These are phyloP conservation scores for Remersonia thermophila DNA, from an alignment of 2,329 filamentous ascomycete genomes.

Conservation along the genomic window DNA sequence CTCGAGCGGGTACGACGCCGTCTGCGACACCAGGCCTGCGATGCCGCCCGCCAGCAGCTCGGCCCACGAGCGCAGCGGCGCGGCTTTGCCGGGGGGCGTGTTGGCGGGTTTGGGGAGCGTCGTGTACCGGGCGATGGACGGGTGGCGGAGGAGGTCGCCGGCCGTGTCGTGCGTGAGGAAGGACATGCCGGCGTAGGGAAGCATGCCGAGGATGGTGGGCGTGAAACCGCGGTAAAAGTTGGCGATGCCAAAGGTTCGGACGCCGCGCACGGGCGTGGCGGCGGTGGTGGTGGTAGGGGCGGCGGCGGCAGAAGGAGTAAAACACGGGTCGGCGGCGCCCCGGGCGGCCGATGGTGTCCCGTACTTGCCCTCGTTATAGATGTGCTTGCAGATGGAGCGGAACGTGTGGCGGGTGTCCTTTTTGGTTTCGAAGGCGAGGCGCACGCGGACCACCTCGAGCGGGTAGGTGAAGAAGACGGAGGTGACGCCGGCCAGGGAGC, in stretches of 20 bases:
- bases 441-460: slow-evolving; percentile 81
- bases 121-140: slow-evolving; percentile 56
- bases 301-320: slow-evolving; percentile 23
- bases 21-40: slow-evolving; percentile 82
- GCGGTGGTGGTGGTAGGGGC: slow-evolving; percentile 29
- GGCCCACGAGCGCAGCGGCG: slow-evolving; percentile 70
- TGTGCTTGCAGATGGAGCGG: slow-evolving; percentile 65
- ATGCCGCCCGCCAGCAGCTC: slow-evolving; percentile 75
- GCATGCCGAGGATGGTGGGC: slow-evolving; percentile 83
- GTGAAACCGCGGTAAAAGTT: slow-evolving; percentile 96
- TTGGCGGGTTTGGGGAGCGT: slow-evolving; percentile 53
- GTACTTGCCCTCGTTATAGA: slow-evolving; percentile 64
- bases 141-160: slow-evolving; percentile 68
- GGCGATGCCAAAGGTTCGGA: slow-evolving; percentile 50
- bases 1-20: slow-evolving; percentile 84
- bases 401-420: slow-evolving; percentile 57
- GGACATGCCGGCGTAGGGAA: slow-evolving; percentile 90
- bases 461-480: slow-evolving; percentile 96
- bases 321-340: slow-evolving; percentile 20
- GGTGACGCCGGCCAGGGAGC: slow-evolving; percentile 68
- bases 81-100: slow-evolving; percentile 46
- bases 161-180: slow-evolving; percentile 91
- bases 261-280: slow-evolving; percentile 37
- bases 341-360: slow-evolving; percentile 28
- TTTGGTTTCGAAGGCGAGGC: slow-evolving; percentile 89